These are phyloP conservation scores for Lantana camara DNA, from an alignment of 257 asterid genomes.

Conservation along the genomic window DNA sequence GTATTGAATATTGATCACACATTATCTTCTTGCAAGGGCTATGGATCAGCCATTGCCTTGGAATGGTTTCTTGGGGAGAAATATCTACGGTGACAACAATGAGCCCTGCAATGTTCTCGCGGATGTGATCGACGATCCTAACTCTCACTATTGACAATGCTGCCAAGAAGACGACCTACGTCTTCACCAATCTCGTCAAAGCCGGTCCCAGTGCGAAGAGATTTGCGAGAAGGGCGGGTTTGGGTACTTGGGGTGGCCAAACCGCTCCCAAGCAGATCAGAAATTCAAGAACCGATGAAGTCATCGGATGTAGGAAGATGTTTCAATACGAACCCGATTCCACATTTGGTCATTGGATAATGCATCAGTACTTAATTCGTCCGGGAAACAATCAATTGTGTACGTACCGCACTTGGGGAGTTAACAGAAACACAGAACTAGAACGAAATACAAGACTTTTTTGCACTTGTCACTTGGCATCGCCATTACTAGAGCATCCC, in stretches of 20 bases:
- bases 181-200: background rate
- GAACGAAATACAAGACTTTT: too few relatives aligned
- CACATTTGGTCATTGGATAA: background rate
- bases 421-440: too few relatives aligned
- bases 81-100: background rate
- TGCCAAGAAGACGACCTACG: background rate
- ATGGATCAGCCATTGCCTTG: background rate
- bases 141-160: background rate
- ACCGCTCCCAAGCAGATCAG: background rate
- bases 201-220: background rate
- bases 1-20: background rate
- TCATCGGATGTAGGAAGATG: background rate
- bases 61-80: background rate
- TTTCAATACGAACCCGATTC: too few relatives aligned
- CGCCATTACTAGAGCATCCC: too few relatives aligned
- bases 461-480: too few relatives aligned
- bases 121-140: background rate
- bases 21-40: background rate
- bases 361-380: too few relatives aligned
- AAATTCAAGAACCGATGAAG: background rate
- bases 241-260: conserved; percentile 10
- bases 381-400: too few relatives aligned
- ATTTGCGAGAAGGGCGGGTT: conserved; percentile 7
- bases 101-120: background rate
- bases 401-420: too few relatives aligned